Percentiles rank a stretch among this genome's conserved stretches.
phyloP scores from a whole-genome alignment of 139 green algal genomes.

The Chlamydomonas sphaeroides region DNA sequence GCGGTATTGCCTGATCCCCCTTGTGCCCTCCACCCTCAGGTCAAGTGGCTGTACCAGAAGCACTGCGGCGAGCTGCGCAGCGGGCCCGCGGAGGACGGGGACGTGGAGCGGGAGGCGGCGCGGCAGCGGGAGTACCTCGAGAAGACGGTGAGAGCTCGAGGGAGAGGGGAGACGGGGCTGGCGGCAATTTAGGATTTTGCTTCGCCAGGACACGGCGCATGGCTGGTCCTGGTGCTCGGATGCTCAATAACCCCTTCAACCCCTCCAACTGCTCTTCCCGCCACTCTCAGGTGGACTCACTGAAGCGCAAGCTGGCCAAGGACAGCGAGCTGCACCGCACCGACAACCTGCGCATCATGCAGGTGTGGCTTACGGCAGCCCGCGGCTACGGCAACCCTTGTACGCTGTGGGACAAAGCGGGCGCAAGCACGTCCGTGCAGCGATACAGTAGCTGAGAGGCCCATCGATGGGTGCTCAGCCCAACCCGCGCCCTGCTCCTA shows the following conservation, averaged over 20 bases:
- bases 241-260: no score
- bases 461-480: no score
- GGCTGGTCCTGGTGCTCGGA: no score
- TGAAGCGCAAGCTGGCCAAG: slow-evolving; percentile 85
- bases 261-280: background rate
- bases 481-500: no score
- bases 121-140: slow-evolving; percentile 83
- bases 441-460: no score
- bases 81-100: slow-evolving; percentile 59
- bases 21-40: slow-evolving; percentile 44
- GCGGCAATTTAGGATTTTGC: no score
- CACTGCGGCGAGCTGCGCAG: slow-evolving; percentile 65
- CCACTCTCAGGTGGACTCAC: slow-evolving; percentile 22
- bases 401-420: no score
- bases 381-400: no score
- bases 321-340: slow-evolving; percentile 75
- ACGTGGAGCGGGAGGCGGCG: slow-evolving; percentile 71
- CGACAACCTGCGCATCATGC: slow-evolving; percentile 77
- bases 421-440: no score
- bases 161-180: no score
- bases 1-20: background rate
- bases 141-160: slow-evolving; percentile 74
- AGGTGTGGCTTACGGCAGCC: no score
- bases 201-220: no score
- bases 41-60: slow-evolving; percentile 81